Conservation (phyloP, 768 basidiomycete species). For the Agaricus subrufescens region DNA sequence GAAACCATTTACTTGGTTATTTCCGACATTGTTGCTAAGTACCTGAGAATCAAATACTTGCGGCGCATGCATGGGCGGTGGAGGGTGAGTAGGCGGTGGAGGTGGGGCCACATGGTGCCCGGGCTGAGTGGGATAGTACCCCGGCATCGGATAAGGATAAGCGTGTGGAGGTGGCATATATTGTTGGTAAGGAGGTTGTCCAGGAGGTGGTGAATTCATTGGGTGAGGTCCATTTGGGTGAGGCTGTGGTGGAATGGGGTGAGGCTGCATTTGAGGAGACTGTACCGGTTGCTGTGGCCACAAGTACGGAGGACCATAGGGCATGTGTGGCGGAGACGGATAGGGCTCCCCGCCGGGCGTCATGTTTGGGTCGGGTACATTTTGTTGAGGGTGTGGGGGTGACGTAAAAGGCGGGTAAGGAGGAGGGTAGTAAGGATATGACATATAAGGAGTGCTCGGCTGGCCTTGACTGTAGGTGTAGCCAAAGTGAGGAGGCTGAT, state of each 20-base stretch:
- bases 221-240: constrained; percentile 11
- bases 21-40: constrained; percentile 17
- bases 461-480: constrained; percentile 32
- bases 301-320: constrained; percentile 11
- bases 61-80: constrained; percentile 7
- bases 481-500: constrained; percentile 16
- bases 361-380: constrained; percentile 12
- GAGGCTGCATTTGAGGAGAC: constrained; percentile 13
- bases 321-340: constrained; percentile 9
- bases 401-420: constrained; percentile 19
- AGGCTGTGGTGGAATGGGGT: constrained; percentile 5
- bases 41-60: constrained; percentile 1
- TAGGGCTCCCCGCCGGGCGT: constrained; percentile 14
- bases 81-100: constrained; percentile 13
- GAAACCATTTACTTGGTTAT: constrained; percentile 16
- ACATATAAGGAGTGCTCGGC: constrained; percentile 23
- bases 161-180: constrained; percentile 17
- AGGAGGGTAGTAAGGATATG: constrained; percentile 13
- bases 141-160: constrained; percentile 12
- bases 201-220: constrained; percentile 14
- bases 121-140: constrained; percentile 15
- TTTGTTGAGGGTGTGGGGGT: constrained; percentile 14
- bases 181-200: constrained; percentile 14
- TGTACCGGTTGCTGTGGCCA: constrained; percentile 13
- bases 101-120: constrained; percentile 15